These are phyloP conservation scores for Lactarius psammicola DNA, from an alignment of 768 basidiomycete species.

Conservation along the genomic window DNA sequence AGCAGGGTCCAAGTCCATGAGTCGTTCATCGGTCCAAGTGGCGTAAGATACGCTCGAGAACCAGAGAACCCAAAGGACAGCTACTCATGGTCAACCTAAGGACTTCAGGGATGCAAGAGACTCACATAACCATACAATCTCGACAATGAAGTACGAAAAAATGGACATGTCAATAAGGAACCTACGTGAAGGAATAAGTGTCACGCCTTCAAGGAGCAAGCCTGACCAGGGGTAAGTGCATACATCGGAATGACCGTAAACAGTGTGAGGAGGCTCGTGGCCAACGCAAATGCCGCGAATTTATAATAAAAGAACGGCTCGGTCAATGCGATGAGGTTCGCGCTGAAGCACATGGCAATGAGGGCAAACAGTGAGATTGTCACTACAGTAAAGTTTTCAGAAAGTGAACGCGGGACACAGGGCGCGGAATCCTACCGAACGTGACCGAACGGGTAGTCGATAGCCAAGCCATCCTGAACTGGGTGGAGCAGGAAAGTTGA, in stretches of 20 bases:
- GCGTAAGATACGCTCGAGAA: slow-evolving; percentile 39
- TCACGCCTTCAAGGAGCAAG: neutral
- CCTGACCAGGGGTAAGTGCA: neutral
- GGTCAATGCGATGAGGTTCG: slow-evolving; percentile 33
- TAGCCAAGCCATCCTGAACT: slow-evolving; percentile 7
- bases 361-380: slow-evolving; percentile 32
- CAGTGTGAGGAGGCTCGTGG: slow-evolving; percentile 33
- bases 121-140: slow-evolving; percentile 42
- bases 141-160: slow-evolving; percentile 41
- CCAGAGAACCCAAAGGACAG: slow-evolving; percentile 41
- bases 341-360: slow-evolving; percentile 36
- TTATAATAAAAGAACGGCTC: too few relatives aligned
- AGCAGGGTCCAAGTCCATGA: too few relatives aligned
- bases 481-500: neutral
- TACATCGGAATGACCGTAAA: slow-evolving; percentile 36
- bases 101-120: neutral
- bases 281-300: slow-evolving; percentile 36
- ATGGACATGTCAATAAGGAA: slow-evolving; percentile 38
- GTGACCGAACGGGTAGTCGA: neutral
- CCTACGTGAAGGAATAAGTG: slow-evolving; percentile 29
- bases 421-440: slow-evolving; percentile 8
- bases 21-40: slow-evolving; percentile 21
- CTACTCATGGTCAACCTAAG: slow-evolving; percentile 27
- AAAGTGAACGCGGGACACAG: neutral
- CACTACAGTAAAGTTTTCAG: slow-evolving; percentile 1